A percentile compares a stretch with the other conserved stretches of the same genome.
Evolutionary conservation across 2,329 filamentous ascomycete genomes (phyloP).

Genomic region (Venturia carpophila): DNA sequence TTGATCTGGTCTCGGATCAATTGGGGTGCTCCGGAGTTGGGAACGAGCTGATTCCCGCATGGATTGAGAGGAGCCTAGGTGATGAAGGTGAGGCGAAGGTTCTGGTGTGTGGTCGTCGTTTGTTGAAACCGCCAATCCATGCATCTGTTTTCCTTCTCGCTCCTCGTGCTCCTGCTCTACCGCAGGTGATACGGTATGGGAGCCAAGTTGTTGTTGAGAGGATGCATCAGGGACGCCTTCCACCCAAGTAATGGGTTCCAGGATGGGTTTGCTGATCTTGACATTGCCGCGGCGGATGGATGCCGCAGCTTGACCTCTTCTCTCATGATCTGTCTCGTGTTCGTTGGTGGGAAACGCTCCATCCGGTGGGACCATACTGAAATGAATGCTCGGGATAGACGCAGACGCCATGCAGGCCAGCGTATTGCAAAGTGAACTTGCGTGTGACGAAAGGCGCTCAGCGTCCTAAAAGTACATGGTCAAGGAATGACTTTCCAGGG

Average conservation of each 20-base stretch:
- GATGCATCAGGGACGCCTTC: slow-evolving; percentile 16
- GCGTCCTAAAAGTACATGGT: slow-evolving; percentile 6
- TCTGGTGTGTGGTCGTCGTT: background rate
- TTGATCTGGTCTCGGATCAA: background rate
- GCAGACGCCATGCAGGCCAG: slow-evolving; percentile 14
- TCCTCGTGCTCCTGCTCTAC: background rate
- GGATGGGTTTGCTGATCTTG: slow-evolving; percentile 19
- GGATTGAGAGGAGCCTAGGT: background rate
- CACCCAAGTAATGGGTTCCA: slow-evolving; percentile 18
- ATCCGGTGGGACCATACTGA: slow-evolving; percentile 14
- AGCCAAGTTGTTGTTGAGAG: slow-evolving; percentile 7
- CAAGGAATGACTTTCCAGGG: slow-evolving; percentile 5
- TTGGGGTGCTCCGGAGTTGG: background rate
- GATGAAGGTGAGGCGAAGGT: background rate
- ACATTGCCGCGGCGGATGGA: slow-evolving; percentile 19
- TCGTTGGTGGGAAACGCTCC: background rate
- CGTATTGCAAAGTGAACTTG: background rate
- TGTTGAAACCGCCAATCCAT: slow-evolving; percentile 13
- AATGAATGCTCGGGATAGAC: slow-evolving; percentile 6
- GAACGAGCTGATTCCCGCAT: background rate
- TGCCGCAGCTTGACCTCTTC: slow-evolving; percentile 10
- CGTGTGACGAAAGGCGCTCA: slow-evolving; percentile 8
- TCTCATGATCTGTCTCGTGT: background rate
- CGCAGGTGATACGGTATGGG: slow-evolving; percentile 5
- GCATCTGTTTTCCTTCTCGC: background rate